Conservation (phyloP, 129 eudicot species). For the Sambucus nigra region DNA sequence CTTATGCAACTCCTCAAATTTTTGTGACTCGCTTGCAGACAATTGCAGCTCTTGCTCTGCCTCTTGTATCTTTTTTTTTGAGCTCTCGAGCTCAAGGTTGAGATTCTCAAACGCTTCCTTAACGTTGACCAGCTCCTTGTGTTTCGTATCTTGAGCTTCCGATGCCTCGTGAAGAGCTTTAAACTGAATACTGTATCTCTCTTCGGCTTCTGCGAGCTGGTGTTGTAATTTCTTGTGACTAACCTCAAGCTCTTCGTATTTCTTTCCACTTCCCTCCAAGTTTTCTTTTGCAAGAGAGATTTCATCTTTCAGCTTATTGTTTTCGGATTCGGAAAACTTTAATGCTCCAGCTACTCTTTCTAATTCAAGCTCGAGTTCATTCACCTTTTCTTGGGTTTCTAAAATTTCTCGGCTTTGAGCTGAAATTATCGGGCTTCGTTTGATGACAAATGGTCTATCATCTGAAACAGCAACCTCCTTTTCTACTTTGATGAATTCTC, state of each 20-base stretch:
- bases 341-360: conserved; percentile 38
- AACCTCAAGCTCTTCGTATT: conserved; percentile 46
- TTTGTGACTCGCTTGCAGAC: conserved; percentile 51
- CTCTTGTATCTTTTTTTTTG: conserved; percentile 58
- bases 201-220: conserved; percentile 43
- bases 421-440: conserved; percentile 18
- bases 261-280: conserved; percentile 51
- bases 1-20: conserved; percentile 73
- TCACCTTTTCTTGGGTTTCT: conserved; percentile 68
- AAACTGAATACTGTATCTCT: conserved; percentile 43
- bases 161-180: conserved; percentile 54
- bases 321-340: conserved; percentile 70
- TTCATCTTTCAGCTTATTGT: conserved; percentile 45
- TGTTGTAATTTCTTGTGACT: conserved; percentile 49
- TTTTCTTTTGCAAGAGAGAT: conserved; percentile 44
- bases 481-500: conserved; percentile 88
- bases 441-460: conserved; percentile 24
- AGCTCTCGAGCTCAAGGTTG: conserved; percentile 51
- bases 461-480: conserved; percentile 48
- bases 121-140: conserved; percentile 49
- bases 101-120: conserved; percentile 64
- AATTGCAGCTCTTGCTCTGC: conserved; percentile 50
- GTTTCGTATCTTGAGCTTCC: conserved; percentile 55
- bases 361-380: conserved; percentile 64
- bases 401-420: conserved; percentile 50